Base-by-base conservation (phyloP, 345 rosid genomes). In the Isatis tinctoria region DNA sequence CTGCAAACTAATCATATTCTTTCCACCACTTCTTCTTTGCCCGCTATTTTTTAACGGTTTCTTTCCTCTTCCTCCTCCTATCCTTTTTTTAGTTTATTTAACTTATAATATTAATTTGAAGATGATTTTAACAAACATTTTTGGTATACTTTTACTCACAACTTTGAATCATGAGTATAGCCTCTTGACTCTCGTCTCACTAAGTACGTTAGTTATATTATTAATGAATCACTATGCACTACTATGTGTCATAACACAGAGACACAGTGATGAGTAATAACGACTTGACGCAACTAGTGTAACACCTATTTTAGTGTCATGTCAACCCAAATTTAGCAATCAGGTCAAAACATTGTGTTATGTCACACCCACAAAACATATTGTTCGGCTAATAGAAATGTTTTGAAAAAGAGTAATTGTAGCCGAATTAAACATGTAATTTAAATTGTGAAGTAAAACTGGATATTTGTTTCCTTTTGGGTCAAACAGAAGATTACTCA, bases 1-100 rank as follows among this genome's bases (percentile, higher is more conserved):
- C 70, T 41, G 13, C 26, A 26, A 27, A 40, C 58, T 54, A 64
- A 74, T 57, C 65, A 65, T 60, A 36, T 3, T 73, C 40, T 24
- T 72, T 61, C 44, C 53, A 30, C 56, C 44, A 41, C 48, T 40
- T 60, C 66, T 35, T 53, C 16, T 51, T 60, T 18, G 10, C 27
- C 66, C 58, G 33, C 58, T 52, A 24, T 1, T 26, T 12, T 52
- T 26, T 52, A 52, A 24, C 33, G 33, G 17, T 52, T 26, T 26
- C 10, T 51, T 49, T 4, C 3, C 8, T 35, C 4, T 18, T 37
- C 37, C n/a, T 49, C 12, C 13, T 53, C 51, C 26, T 39, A 40
- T 40, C 72, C 61, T 1, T 51, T 51, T 33, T 6, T 0, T 33
- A 33, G 0, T 10, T 8, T 17, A 17, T 47, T 3, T 47, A 48